phyloP scores from a whole-genome alignment of 2,329 filamentous ascomycete genomes.

The Triangularia setosa region DNA sequence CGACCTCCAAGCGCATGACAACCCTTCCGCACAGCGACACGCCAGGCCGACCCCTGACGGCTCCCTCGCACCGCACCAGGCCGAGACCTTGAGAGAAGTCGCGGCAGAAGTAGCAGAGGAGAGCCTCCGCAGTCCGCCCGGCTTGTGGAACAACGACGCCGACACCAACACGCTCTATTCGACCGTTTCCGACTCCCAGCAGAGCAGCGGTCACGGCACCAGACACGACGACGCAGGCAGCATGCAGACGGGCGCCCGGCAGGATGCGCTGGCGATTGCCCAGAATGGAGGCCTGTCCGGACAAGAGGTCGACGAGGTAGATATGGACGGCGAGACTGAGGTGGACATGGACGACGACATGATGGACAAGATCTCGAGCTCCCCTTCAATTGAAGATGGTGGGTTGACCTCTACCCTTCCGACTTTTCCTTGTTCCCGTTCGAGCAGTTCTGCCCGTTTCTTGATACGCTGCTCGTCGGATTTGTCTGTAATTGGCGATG shows the following conservation, averaged over 20 bases:
- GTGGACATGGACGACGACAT: slow-evolving; percentile 83
- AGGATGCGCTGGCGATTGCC: slow-evolving; percentile 57
- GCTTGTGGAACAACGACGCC: slow-evolving; percentile 46
- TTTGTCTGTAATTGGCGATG: slow-evolving; percentile 32
- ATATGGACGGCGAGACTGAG: slow-evolving; percentile 64
- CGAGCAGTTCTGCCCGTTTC: slow-evolving; percentile 25
- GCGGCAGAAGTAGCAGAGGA: slow-evolving; percentile 73
- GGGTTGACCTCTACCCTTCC: slow-evolving; percentile 55
- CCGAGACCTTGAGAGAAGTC: slow-evolving; percentile 76
- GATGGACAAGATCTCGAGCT: slow-evolving; percentile 98
- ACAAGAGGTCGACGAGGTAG: slow-evolving; percentile 53
- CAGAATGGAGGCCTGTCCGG: slow-evolving; percentile 56
- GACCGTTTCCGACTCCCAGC: slow-evolving; percentile 31
- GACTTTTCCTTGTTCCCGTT: slow-evolving; percentile 42
- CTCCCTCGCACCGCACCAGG: slow-evolving; percentile 72
- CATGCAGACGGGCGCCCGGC: slow-evolving; percentile 38
- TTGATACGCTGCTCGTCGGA: slow-evolving; percentile 30
- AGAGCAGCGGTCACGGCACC: slow-evolving; percentile 4
- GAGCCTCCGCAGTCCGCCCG: slow-evolving; percentile 58
- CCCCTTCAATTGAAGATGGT: slow-evolving; percentile 99
- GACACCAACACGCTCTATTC: slow-evolving; percentile 37
- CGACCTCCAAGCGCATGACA: slow-evolving; percentile 79
- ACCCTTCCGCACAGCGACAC: slow-evolving; percentile 80
- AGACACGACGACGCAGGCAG: slow-evolving; percentile 25
- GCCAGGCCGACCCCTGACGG: slow-evolving; percentile 48